Base-by-base conservation (phyloP, 2,329 filamentous ascomycete genomes). In the Clonostachys solani region DNA sequence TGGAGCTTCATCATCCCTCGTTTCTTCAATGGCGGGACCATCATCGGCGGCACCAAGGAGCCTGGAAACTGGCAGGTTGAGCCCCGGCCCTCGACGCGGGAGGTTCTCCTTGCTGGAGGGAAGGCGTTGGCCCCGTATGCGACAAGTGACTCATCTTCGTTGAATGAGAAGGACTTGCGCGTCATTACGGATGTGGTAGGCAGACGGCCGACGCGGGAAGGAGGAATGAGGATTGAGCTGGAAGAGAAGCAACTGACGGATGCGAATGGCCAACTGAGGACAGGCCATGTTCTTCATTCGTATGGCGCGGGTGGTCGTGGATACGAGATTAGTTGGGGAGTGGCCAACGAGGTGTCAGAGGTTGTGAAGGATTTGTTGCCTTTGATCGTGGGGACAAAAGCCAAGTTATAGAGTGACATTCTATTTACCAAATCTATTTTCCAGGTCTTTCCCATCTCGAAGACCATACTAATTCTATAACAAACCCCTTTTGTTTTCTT, bases 41-140 rank as follows among this genome's bases (percentile, higher is more conserved):
- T 86, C 40, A 77, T 86, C 33, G 83, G 83, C 12, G 82, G 82
- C 1, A 86, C 81, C 16, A 85, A 83, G 60, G 75, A 85, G 58
- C 71, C 73, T 2, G 65, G 75, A 47, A 69, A 82, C 57, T 81
- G 75, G 75, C 69, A 77, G 40, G 60, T 69, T 1, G 60, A 67
- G 17, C 74, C 79, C 1, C 75, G 69, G 1, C 47, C 52, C 3
- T 68, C 73, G 42, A 73, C 75, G 0, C 63, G 81, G 36, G 60
- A 71, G 35, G 58, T 55, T 29, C 60, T 86, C 13, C 68, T 86
- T 5, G 52, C 47, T 4, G 59, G 57, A 6, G 65, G 63, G 7
- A 56, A 59, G 2, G 49, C 53, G 10, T 56, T 61, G 23, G 60
- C 62, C 42, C 60, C 60, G 6, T 52, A 56, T 13, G 62, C 62